Percentiles rank a stretch among this genome's conserved stretches.
phyloP scores from a whole-genome alignment of 495 filamentous ascomycete genomes.

The Tirmania nivea region DNA sequence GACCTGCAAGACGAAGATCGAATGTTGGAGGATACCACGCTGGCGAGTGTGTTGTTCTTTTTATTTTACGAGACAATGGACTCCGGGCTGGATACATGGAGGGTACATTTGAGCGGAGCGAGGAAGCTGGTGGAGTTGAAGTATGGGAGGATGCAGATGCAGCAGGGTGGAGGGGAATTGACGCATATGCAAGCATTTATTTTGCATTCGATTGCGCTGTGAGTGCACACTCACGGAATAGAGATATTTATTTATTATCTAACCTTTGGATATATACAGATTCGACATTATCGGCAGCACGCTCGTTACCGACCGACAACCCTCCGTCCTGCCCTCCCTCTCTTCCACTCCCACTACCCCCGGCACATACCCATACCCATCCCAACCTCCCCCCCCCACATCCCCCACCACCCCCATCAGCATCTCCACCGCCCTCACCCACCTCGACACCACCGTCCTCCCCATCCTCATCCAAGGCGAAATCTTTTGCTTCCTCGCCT shows the following conservation, averaged over 20 bases:
- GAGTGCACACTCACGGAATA: no score
- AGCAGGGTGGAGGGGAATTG: constrained; percentile 2
- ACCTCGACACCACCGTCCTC: constrained; percentile 8
- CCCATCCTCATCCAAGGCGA: constrained; percentile 11
- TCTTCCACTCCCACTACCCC: background rate
- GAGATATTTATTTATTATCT: background rate
- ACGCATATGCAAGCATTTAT: background rate
- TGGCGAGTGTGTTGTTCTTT: constrained; percentile 17
- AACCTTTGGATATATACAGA: constrained; percentile 2
- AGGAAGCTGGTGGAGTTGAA: constrained; percentile 10
- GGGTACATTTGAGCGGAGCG: constrained; percentile 16
- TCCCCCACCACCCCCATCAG: constrained; percentile 9
- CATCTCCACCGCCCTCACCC: background rate
- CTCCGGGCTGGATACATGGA: constrained; percentile 18
- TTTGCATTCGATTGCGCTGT: background rate
- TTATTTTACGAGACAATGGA: constrained; percentile 19
- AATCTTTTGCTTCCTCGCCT: constrained; percentile 18
- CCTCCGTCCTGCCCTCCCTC: background rate
- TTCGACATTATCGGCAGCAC: constrained; percentile 19
- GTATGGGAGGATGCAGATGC: constrained; percentile 7
- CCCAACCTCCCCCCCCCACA: background rate
- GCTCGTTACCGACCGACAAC: background rate
- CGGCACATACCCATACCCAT: background rate
- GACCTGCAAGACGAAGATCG: constrained; percentile 11
- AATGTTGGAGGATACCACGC: constrained; percentile 13